Conservation (phyloP, 139 green algal genomes). For the Haematococcus lacustris region DNA sequence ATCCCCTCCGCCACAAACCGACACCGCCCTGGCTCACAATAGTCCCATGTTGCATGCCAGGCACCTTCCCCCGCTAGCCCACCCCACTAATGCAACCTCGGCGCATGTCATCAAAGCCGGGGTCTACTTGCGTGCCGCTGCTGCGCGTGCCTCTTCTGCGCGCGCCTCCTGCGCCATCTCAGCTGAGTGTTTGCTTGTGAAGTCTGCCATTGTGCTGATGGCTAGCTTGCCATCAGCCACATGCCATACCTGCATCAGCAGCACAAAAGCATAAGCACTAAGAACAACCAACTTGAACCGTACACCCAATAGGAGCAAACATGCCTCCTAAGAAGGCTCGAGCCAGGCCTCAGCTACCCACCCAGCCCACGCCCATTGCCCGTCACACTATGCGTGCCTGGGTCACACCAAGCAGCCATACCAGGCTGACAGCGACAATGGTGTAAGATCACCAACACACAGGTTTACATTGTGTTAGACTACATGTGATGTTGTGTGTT, state of each 20-base stretch:
- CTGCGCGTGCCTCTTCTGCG: too few relatives aligned
- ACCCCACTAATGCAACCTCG: too few relatives aligned
- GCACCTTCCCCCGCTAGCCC: too few relatives aligned
- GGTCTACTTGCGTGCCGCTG: too few relatives aligned
- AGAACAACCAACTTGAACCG: not conserved
- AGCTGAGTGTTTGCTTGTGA: not conserved
- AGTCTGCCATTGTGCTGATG: conserved; percentile 6
- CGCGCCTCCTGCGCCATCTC: not conserved
- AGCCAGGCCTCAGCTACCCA: not conserved
- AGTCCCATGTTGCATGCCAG: too few relatives aligned
- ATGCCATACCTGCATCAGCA: conserved; percentile 8
- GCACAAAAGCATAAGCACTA: not conserved
- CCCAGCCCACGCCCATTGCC: not conserved
- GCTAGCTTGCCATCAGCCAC: conserved; percentile 1
- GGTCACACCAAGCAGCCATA: not conserved
- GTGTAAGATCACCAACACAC: not conserved
- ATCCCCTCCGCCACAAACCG: too few relatives aligned
- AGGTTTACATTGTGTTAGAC: not conserved
- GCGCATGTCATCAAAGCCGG: too few relatives aligned
- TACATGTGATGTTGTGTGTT: not conserved
- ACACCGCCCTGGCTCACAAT: too few relatives aligned
- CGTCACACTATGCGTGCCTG: not conserved
- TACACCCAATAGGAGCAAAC: not conserved
- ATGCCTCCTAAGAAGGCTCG: not conserved
- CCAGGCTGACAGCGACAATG: not conserved